Conservation (phyloP, 352 stramenopile species). For the Phytophthora podocarpi region DNA sequence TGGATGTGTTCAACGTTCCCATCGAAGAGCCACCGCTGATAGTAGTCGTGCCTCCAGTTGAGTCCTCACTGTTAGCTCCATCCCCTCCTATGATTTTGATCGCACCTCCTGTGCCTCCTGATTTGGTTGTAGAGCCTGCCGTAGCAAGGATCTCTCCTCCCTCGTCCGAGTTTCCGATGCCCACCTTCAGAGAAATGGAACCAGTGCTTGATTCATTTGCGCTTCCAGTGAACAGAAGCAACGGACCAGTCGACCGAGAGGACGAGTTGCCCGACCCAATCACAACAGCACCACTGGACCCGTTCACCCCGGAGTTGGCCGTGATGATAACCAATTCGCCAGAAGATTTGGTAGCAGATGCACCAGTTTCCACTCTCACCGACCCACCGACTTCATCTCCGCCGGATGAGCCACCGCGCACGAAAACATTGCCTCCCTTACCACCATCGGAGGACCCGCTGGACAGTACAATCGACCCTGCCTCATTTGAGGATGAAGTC, state of each 20-base stretch:
- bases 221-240: constrained; percentile 50
- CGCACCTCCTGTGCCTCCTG: constrained; percentile 30
- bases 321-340: constrained; percentile 52
- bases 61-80: constrained; percentile 36
- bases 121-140: constrained; percentile 41
- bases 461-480: constrained; percentile 37
- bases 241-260: constrained; percentile 40
- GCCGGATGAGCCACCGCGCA: constrained; percentile 46
- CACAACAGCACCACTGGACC: constrained; percentile 55
- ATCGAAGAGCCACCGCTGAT: constrained; percentile 47
- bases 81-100: constrained; percentile 32
- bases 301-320: constrained; percentile 35
- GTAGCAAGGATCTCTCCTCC: constrained; percentile 33
- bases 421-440: constrained; percentile 40
- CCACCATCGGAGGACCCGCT: constrained; percentile 39
- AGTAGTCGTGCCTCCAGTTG: constrained; percentile 47
- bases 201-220: constrained; percentile 44
- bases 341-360: constrained; percentile 43
- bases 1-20: constrained; percentile 39
- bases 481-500: constrained; percentile 27
- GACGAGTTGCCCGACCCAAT: constrained; percentile 57
- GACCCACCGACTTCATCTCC: constrained; percentile 43
- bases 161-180: constrained; percentile 28
- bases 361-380: constrained; percentile 50
- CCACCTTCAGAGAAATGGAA: constrained; percentile 48